Evolutionary conservation across 495 filamentous ascomycete genomes (phyloP), one percentile per base, ranked within the genome.

Genomic region (Penicillium fimorum): DNA sequence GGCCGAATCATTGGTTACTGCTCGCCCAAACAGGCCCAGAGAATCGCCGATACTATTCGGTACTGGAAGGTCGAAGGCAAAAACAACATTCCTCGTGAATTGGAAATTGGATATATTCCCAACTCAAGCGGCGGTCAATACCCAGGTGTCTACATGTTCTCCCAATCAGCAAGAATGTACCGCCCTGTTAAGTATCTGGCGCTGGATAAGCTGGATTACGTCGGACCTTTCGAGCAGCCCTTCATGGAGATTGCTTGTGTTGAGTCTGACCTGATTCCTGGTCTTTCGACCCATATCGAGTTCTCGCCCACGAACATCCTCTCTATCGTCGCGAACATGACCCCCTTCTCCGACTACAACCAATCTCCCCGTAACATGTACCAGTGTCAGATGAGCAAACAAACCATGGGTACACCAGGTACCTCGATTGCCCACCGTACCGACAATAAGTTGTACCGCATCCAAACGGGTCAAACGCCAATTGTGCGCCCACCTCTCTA

Each of bases 331-430:
- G 94, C 94, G 59, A 98, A 97, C 76, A 93, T 96, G 89, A 98
- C 94, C 3, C 94, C 94, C 12, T 98, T 97, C 75, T 96, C 94
- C 57, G 91, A 98, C 70, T 96, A 96, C 79, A 98, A 98, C 75
- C 94, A 98, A 71, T 97, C 93, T 29, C 94, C 94, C 12, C 82
- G 94, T 79, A 98, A 98, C 73, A 97, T 98, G 94, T 98, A 98
- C 74, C 94, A 97, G 72, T 96, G 93, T 73, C 94, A 98, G 77
- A 98, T 98, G 94, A 91, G 92, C 71, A 98, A 98, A 72, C 94
- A 98, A 76, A 87, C 93, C 2, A 98, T 98, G 94, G 94, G 94
- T 62, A 98, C 94, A 6, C 94, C 94, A 24, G 92, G 88, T 49
- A 89, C 93, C 9, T 86, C 94, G 0, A 76, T 95, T 54, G 81